Evolutionary conservation across 129 eudicot species (phyloP), one percentile per base, ranked within the genome.

Genomic region (Tagetes patula): DNA sequence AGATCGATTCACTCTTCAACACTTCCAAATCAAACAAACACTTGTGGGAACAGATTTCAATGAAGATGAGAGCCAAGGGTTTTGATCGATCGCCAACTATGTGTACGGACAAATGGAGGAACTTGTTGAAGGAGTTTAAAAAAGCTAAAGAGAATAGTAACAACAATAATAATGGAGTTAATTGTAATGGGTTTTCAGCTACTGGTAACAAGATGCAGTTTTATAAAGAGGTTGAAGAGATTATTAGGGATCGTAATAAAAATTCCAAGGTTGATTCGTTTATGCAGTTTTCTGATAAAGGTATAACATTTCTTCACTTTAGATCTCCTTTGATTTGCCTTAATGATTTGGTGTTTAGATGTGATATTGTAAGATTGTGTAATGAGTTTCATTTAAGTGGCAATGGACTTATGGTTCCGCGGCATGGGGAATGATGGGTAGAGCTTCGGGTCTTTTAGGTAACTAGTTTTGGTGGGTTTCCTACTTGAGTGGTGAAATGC

Each of bases 81-180:
- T 93, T 89, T 40, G 98, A 93, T 81, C 73, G 98, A 41, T 89
- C 96, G 0, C 96, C 98, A 3, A 89, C 98, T n/a, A 93, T 93
- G 98, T 93, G 98, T 62, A 93, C 98, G 7, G 98, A 93, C 38
- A 93, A 93, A 81, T 93, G 98, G 98, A 87, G 98, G 85, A 93
- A 93, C 73, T 73, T 93, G 75, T 49, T 93, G 66, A 93, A 93
- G 81, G 98, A 93, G 84, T 89, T 87, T 72, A 93, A 93, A 84
- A 93, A 93, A 79, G 88, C 85, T 0, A 93, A 87, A 56, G 91
- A 92, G 75, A 82, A 83, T 9, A 75, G 74, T 34, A 93, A 87
- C 56, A 89, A 92, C 73, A 82, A 83, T 9, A 75, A 74, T 34
- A 84, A 78, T 45, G 70, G 77, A 6, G 71, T 63, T 58, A 73